Evolutionary conservation across 2,329 filamentous ascomycete species (phyloP).

Genomic region (Monilinia polystroma): DNA sequence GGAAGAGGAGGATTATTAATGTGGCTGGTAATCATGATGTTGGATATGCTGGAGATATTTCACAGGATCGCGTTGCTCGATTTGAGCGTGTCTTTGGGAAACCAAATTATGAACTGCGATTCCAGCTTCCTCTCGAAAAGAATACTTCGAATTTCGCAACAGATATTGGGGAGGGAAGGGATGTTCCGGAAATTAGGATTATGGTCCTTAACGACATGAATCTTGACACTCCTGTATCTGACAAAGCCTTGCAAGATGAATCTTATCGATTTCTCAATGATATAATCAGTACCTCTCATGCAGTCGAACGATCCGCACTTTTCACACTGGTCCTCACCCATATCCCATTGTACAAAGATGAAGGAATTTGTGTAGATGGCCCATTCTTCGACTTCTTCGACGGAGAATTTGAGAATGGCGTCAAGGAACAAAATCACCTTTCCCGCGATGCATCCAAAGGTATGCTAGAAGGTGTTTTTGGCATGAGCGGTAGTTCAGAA

Average conservation of each 20-base stretch:
- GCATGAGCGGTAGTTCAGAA: conserved; percentile 62
- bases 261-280: conserved; percentile 77
- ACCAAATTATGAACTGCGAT: conserved; percentile 86
- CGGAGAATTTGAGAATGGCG: conserved; percentile 62
- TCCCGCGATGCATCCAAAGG: conserved; percentile 68
- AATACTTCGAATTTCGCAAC: conserved; percentile 39
- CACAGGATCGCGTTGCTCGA: conserved; percentile 67
- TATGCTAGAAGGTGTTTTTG: conserved; percentile 82
- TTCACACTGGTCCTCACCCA: conserved; percentile 89
- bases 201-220: conserved; percentile 92
- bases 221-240: conserved; percentile 77
- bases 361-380: conserved; percentile 77
- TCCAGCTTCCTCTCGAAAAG: conserved; percentile 52
- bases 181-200: conserved; percentile 71
- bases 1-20: conserved; percentile 80
- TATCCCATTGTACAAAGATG: conserved; percentile 81
- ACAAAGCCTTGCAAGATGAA: conserved; percentile 64
- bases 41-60: conserved; percentile 91
- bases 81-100: conserved; percentile 86
- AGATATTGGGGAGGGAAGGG: conserved; percentile 46
- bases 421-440: conserved; percentile 91
- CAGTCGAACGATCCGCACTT: conserved; percentile 60
- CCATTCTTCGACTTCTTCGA: conserved; percentile 80
- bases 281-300: conserved; percentile 60
- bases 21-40: conserved; percentile 95